Evolutionary conservation across 2,329 filamentous ascomycete species (phyloP).

Genomic region (Camptophora hylomeconis): DNA sequence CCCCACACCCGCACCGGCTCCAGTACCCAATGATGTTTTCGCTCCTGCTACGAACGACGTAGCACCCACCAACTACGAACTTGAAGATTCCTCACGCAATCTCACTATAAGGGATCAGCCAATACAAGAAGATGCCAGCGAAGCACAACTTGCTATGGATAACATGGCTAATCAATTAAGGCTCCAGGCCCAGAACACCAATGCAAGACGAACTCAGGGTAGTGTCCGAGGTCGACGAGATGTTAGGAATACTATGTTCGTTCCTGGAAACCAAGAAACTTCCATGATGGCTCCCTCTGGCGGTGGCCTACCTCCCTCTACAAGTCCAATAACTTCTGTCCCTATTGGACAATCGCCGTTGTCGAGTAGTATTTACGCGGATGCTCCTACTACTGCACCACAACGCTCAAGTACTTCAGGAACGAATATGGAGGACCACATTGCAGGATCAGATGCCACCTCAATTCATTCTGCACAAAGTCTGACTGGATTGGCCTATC

Average conservation of each 20-base stretch:
- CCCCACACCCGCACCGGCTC: conserved; percentile 6
- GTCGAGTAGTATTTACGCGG: conserved; percentile 5
- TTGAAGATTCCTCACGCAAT: conserved; percentile 32
- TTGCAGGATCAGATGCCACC: conserved; percentile 64
- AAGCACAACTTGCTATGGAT: conserved; percentile 35
- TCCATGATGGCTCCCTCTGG: conserved; percentile 26
- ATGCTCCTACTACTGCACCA: conserved; percentile 23
- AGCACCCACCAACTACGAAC: conserved; percentile 13
- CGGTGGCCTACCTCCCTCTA: conserved; percentile 19
- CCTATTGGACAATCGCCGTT: too few species aligned
- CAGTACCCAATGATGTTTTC: conserved; percentile 3
- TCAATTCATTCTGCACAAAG: conserved; percentile 78
- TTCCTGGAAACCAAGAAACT: conserved; percentile 36
- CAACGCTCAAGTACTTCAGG: conserved; percentile 7
- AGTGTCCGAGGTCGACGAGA: conserved; percentile 82
- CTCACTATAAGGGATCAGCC: conserved; percentile 36
- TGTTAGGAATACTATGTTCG: conserved; percentile 79
- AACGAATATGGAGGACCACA: conserved; percentile 39
- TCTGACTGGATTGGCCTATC: conserved; percentile 55
- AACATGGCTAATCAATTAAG: conserved; percentile 37
- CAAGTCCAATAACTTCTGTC: conserved; percentile 15
- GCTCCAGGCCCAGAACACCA: conserved; percentile 33
- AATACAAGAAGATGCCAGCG: conserved; percentile 35
- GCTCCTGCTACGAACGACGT: conserved; percentile 5
- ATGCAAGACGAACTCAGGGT: conserved; percentile 54